Base-by-base conservation (phyloP, 2,329 filamentous ascomycete species). In the Talaromyces sp. region DNA sequence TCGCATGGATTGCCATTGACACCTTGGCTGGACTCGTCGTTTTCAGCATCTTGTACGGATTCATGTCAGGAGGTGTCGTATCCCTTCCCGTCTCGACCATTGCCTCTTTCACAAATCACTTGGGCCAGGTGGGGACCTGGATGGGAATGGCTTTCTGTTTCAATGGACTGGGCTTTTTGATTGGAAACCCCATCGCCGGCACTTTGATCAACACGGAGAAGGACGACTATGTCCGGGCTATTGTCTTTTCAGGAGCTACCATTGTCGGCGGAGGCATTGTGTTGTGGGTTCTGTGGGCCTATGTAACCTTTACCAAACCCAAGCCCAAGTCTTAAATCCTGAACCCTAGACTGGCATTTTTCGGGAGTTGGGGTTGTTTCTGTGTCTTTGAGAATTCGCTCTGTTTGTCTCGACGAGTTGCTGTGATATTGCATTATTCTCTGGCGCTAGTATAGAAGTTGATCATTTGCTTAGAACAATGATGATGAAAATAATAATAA, bases 11-110 rank as follows among this genome's bases (percentile, higher is more conserved):
- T 3, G 72, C 71, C 26, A 77, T 76, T 0, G 73, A 71, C 1
- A 73, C 67, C 17, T 72, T 77, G 3, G 75, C 78, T 0, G 78
- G 78, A 0, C 70, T 81, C 60, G 73, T 81, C 1, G 65, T 78
- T 3, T 82, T 77, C 64, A 74, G 73, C 0, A 70, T 75, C n/a
- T 74, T 74, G 0, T 81, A 80, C 63, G 79, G 80, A 0, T 81
- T 82, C 59, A 68, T 71, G 0, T 81, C 78, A 1, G 79, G 79
- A 0, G 77, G 27, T 14, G 38, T 60, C 17, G 32, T 41, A 17
- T 24, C 14, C 19, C 13, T 80, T 0, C 72, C 75, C 2, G 72
- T 76, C 0, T 73, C 74, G 0, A 70, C 73, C 3, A 67, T 80
- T 6, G 70, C 73, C 1, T 62, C 64, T 1, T 58, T 79, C 0